Evolutionary conservation across 2,329 filamentous ascomycete species (phyloP).

Genomic region (Achaetomium macrosporum): DNA sequence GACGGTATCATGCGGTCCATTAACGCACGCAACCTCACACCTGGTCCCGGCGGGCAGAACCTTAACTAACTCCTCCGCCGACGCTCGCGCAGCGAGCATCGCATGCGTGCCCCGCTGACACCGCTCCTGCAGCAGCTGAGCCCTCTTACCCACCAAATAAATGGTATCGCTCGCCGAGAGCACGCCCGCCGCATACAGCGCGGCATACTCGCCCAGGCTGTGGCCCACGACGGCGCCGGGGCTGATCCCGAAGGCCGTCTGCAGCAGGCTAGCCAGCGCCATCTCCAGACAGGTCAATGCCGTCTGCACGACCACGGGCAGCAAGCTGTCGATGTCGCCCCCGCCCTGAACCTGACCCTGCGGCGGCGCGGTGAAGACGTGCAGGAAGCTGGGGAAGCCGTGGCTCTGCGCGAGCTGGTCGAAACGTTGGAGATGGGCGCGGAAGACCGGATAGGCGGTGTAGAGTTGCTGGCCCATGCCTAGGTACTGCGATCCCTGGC

Average conservation of each 20-base stretch:
- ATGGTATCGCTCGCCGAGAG: constrained; percentile 65
- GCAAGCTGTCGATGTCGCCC: too few species aligned
- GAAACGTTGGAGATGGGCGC: constrained; percentile 50
- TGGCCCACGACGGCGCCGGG: constrained; percentile 52
- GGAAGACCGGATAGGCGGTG: constrained; percentile 42
- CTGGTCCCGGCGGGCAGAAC: constrained; percentile 52
- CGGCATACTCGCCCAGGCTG: constrained; percentile 69
- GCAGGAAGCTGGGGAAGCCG: too few species aligned
- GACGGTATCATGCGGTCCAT: constrained; percentile 68
- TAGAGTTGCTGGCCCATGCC: constrained; percentile 47
- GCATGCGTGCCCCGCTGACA: constrained; percentile 62
- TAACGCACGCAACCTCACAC: constrained; percentile 63
- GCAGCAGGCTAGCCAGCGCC: constrained; percentile 48
- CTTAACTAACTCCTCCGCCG: too few species aligned
- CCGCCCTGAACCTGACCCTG: too few species aligned
- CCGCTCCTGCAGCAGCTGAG: constrained; percentile 56
- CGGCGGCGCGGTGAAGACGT: too few species aligned
- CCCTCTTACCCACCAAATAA: constrained; percentile 65
- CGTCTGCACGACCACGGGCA: too few species aligned
- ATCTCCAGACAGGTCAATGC: too few species aligned
- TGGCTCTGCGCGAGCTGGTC: too few species aligned
- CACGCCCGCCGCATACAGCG: constrained; percentile 64
- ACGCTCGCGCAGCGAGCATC: too few species aligned
- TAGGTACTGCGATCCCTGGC: constrained; percentile 50
- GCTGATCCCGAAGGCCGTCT: constrained; percentile 52